Percentiles rank a stretch among this genome's conserved stretches.
phyloP scores from a whole-genome alignment of 2,329 filamentous ascomycete species.

The Exophiala alcalophila region DNA sequence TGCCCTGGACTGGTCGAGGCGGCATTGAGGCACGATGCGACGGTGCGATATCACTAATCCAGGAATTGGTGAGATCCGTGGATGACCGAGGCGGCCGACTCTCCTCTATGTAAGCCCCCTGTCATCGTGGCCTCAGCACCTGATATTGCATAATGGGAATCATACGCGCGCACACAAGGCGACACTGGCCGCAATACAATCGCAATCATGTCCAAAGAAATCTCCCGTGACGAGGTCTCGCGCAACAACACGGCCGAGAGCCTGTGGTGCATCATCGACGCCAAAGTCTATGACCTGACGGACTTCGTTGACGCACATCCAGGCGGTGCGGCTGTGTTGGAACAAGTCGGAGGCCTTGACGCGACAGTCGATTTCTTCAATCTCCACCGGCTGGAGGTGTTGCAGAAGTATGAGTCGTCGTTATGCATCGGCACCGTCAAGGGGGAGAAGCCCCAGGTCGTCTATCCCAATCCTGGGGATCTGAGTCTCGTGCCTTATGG shows the following conservation, averaged over 20 bases:
- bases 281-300: slow-evolving; percentile 74
- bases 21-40: no score
- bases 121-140: no score
- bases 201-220: slow-evolving; percentile 38
- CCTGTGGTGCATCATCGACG: slow-evolving; percentile 79
- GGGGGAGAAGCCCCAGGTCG: slow-evolving; percentile 72
- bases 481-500: slow-evolving; percentile 76
- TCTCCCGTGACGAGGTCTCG: slow-evolving; percentile 65
- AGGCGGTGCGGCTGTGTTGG: slow-evolving; percentile 81
- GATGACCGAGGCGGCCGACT: slow-evolving; percentile 7
- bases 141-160: no score
- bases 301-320: slow-evolving; percentile 83
- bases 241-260: slow-evolving; percentile 77
- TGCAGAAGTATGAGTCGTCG: slow-evolving; percentile 65
- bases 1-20: no score
- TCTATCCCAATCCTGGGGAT: slow-evolving; percentile 66
- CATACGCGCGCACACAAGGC: no score
- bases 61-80: not conserved
- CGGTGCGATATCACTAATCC: slow-evolving; percentile 14
- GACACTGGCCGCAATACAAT: no score
- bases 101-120: slow-evolving; percentile 1
- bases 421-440: slow-evolving; percentile 72
- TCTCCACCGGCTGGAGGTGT: slow-evolving; percentile 83
- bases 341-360: slow-evolving; percentile 84
- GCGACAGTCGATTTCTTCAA: slow-evolving; percentile 65